Evolutionary conservation across 441 rosid species (phyloP).

Genomic region (Corymbia calophylla): DNA sequence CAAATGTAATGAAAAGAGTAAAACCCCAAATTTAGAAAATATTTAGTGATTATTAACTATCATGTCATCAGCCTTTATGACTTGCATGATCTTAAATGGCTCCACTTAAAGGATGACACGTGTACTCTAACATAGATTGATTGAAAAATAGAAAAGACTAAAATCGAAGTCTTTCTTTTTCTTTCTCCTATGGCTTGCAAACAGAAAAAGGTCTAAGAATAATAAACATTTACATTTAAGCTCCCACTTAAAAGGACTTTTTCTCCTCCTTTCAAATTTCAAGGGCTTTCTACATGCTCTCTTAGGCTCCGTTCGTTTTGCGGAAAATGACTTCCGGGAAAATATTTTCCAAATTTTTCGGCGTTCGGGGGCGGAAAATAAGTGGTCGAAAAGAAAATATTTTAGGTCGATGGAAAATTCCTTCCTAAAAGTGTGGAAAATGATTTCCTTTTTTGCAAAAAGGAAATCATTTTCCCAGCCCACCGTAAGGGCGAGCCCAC

Average conservation of each 20-base stretch:
- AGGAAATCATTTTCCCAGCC: neutral
- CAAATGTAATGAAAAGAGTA: too few relatives aligned
- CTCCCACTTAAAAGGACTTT: neutral
- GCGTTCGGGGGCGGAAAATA: neutral
- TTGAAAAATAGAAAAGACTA: neutral
- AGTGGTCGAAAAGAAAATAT: neutral
- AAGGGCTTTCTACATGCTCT: neutral
- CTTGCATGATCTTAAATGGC: neutral
- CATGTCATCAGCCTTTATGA: neutral
- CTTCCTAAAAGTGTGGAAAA: neutral
- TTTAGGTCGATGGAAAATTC: fast-evolving
- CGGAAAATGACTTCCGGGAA: too few relatives aligned
- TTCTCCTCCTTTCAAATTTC: neutral
- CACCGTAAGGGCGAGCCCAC: too few relatives aligned
- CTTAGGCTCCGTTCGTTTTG: fast-evolving
- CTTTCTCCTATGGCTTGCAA: neutral
- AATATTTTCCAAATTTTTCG: fast-evolving
- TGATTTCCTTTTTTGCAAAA: neutral
- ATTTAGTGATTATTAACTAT: too few relatives aligned
- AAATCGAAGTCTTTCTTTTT: neutral
- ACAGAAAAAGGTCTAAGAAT: neutral
- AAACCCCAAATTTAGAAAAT: too few relatives aligned
- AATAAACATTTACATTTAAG: neutral
- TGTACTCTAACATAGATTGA: neutral
- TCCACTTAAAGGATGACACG: neutral